Percentiles rank a stretch among this genome's conserved stretches.
Evolutionary conservation across 1,139 yeast genomes (phyloP).

Genomic region (Pichia sp.): DNA sequence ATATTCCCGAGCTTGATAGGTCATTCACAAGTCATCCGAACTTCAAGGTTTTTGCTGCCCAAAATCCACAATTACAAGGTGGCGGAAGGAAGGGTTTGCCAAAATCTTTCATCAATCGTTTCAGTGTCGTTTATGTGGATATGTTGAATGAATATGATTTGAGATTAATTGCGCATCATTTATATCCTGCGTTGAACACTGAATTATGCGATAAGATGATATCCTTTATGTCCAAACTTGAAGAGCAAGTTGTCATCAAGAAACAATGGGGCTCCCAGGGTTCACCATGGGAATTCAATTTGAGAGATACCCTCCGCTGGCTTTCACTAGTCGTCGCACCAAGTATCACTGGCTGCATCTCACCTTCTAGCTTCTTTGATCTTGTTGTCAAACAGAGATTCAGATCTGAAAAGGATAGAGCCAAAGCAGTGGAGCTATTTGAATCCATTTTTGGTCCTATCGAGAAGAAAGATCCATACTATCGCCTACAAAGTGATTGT

Average conservation of each 20-base stretch:
- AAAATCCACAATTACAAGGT: conserved; percentile 96
- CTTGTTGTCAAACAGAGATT: conserved; percentile 74
- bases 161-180: conserved; percentile 59
- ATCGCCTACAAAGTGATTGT: conserved; percentile 37
- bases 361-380: conserved; percentile 61
- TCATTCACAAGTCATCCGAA: conserved; percentile 76
- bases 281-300: conserved; percentile 95
- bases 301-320: conserved; percentile 95
- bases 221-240: conserved; percentile 56
- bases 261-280: conserved; percentile 73
- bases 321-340: conserved; percentile 32
- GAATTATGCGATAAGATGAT: conserved; percentile 51
- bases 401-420: conserved; percentile 53
- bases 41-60: conserved; percentile 95
- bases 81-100: conserved; percentile 99
- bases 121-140: conserved; percentile 90
- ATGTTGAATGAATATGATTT: conserved; percentile 65
- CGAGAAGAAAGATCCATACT: conserved; percentile 36
- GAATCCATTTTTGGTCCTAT: conserved; percentile 46
- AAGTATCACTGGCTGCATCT: conserved; percentile 29
- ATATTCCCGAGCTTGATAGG: conserved; percentile 87
- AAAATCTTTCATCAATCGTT: conserved; percentile 91
- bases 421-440: conserved; percentile 44
- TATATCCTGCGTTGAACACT: conserved; percentile 55
- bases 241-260: conserved; percentile 53